Evolutionary conservation across 768 basidiomycete species (phyloP).

Genomic region (Tubosaeta brunneosetosa): DNA sequence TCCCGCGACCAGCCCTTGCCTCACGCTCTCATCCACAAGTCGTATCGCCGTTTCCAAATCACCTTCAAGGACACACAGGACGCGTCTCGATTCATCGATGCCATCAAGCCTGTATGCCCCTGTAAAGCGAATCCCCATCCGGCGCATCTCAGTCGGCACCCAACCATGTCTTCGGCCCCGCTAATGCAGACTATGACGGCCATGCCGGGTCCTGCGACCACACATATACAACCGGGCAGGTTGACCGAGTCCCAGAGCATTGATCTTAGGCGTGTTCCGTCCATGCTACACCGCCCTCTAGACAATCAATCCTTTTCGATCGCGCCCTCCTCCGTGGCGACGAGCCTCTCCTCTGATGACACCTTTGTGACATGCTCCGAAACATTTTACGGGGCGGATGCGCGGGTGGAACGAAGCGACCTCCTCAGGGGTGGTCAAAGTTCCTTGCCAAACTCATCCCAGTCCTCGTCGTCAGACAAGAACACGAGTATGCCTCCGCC

Average conservation of each 20-base stretch:
- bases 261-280: conserved; percentile 2
- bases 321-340: conserved; percentile 5
- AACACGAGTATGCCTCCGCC: conserved; percentile 29
- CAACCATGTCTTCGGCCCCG: conserved; percentile 12
- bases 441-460: conserved; percentile 32
- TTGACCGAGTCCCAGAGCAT: conserved; percentile 4
- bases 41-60: conserved; percentile 73
- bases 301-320: not conserved
- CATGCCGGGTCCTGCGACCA: not conserved
- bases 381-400: conserved; percentile 9
- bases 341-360: conserved; percentile 26
- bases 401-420: not conserved
- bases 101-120: conserved; percentile 65
- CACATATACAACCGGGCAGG: not conserved
- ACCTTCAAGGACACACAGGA: conserved; percentile 51
- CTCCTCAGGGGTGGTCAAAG: conserved; percentile 2
- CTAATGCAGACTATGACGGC: conserved; percentile 18
- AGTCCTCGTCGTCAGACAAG: conserved; percentile 26
- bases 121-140: conserved; percentile 56
- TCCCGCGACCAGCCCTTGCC: not conserved
- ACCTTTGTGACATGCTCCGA: conserved; percentile 28
- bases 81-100: conserved; percentile 54
- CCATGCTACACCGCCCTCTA: not conserved
- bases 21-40: conserved; percentile 35
- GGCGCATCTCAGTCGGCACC: conserved; percentile 15